Evolutionary conservation across 768 basidiomycete genomes (phyloP).

Genomic region (Multifurca ochricompacta): DNA sequence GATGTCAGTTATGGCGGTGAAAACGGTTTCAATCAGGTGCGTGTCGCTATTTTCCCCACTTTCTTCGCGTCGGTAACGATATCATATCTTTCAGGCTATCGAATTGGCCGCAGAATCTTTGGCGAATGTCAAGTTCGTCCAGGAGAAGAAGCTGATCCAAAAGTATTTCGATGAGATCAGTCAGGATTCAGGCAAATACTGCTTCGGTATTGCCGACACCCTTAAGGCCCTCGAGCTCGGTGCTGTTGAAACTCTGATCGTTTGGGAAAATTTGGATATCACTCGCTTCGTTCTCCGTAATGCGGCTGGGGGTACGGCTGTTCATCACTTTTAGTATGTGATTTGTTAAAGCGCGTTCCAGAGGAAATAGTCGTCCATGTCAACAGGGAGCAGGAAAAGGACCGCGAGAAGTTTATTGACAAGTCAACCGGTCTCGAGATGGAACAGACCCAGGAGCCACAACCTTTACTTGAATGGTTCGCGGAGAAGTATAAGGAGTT

Average conservation of each 20-base stretch:
- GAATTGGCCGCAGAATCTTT: slow-evolving; percentile 94
- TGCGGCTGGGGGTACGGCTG: slow-evolving; percentile 70
- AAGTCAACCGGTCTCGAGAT: slow-evolving; percentile 93
- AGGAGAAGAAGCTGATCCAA: slow-evolving; percentile 97
- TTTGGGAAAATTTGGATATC: slow-evolving; percentile 96
- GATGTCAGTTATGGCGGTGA: slow-evolving; percentile 99
- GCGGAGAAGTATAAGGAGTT: slow-evolving; percentile 98
- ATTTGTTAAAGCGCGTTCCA: slow-evolving; percentile 24
- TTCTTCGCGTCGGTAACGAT: background rate
- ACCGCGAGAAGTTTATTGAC: slow-evolving; percentile 91
- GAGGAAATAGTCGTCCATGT: slow-evolving; percentile 80
- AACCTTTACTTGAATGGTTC: slow-evolving; percentile 94
- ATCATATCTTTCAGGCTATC: slow-evolving; percentile 57
- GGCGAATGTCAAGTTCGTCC: slow-evolving; percentile 98
- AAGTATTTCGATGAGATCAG: slow-evolving; percentile 99
- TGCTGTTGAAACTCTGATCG: slow-evolving; percentile 92
- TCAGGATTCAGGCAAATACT: slow-evolving; percentile 92
- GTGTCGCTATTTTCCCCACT: slow-evolving; percentile 9
- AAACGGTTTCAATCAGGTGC: slow-evolving; percentile 98
- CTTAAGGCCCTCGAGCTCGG: slow-evolving; percentile 95
- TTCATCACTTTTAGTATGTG: background rate
- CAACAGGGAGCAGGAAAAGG: slow-evolving; percentile 81
- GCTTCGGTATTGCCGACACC: slow-evolving; percentile 96
- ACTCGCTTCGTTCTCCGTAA: slow-evolving; percentile 85
- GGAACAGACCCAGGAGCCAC: slow-evolving; percentile 79